Conservation (phyloP, 139 green algal genomes). For the Pleodorina starrii region DNA sequence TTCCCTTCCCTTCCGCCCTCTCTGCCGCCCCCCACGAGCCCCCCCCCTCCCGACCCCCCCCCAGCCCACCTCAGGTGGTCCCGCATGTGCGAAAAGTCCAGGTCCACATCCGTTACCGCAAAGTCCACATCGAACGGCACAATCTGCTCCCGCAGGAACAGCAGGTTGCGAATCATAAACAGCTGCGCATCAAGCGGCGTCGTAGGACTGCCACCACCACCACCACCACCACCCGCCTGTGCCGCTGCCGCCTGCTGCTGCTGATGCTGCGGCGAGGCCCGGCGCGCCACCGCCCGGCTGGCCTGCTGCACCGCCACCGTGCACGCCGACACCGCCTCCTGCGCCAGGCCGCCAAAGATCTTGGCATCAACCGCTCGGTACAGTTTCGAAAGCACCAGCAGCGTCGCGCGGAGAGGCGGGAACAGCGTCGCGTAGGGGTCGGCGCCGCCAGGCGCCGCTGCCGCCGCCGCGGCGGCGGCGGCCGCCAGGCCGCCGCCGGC, state of each 20-base stretch:
- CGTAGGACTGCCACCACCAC: constrained; percentile 46
- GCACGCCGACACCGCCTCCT: constrained; percentile 89
- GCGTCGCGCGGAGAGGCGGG: constrained; percentile 84
- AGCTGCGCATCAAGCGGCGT: constrained; percentile 87
- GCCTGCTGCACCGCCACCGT: constrained; percentile 82
- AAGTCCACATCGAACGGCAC: constrained; percentile 93
- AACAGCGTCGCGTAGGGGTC: constrained; percentile 76
- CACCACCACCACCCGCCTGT: constrained; percentile 37
- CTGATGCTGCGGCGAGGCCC: background rate
- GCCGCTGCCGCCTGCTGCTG: background rate
- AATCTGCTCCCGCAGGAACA: constrained; percentile 95
- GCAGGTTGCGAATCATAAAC: constrained; percentile 95
- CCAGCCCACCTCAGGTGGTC: constrained; percentile 87
- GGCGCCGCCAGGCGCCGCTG: background rate
- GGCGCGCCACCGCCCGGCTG: constrained; percentile 39
- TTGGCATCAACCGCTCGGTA: constrained; percentile 87
- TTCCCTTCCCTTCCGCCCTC: too few relatives aligned
- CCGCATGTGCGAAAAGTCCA: constrained; percentile 95
- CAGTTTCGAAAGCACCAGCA: constrained; percentile 91
- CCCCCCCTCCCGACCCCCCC: too few relatives aligned
- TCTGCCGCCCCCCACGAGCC: too few relatives aligned
- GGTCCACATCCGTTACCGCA: constrained; percentile 82
- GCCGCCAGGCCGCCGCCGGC: background rate
- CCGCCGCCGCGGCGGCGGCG: background rate
- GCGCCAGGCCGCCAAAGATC: constrained; percentile 91